Conservation (phyloP, 192 early-diverging fungal genomes). For the Linnemannia hyalina region DNA sequence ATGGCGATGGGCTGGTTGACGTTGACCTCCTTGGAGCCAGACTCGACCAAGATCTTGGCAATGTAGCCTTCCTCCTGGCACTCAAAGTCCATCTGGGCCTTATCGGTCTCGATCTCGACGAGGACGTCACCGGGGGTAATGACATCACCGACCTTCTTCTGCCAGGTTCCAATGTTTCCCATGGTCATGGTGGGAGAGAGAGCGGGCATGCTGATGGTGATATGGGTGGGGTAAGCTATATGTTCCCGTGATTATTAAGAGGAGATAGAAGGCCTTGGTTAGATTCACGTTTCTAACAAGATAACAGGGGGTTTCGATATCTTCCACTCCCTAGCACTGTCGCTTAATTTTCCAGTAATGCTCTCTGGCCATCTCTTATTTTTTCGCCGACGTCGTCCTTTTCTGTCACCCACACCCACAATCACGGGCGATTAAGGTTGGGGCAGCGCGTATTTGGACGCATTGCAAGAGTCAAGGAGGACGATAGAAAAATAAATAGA, state of each 20-base stretch:
- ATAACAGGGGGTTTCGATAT: not conserved
- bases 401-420: not conserved
- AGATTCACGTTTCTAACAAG: not conserved
- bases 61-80: slow-evolving; percentile 98
- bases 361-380: not conserved
- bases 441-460: slow-evolving; percentile 17
- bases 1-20: slow-evolving; percentile 85
- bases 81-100: slow-evolving; percentile 99
- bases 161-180: slow-evolving; percentile 94
- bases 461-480: not conserved
- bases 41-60: slow-evolving; percentile 91
- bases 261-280: not conserved
- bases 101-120: slow-evolving; percentile 98
- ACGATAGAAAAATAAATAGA: slow-evolving; percentile 13
- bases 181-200: slow-evolving; percentile 99
- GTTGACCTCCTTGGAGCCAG: slow-evolving; percentile 89
- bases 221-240: slow-evolving; percentile 83
- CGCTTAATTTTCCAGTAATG: not conserved
- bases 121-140: slow-evolving; percentile 92
- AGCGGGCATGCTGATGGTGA: slow-evolving; percentile 94
- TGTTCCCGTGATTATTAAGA: not conserved
- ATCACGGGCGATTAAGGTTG: slow-evolving; percentile 27
- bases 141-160: slow-evolving; percentile 94
- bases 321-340: not conserved
- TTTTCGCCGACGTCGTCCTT: not conserved